A percentile compares a stretch with the other conserved stretches of the same genome.
Conservation (phyloP, 2,329 filamentous ascomycete species). For the Talaromyces sp. region DNA sequence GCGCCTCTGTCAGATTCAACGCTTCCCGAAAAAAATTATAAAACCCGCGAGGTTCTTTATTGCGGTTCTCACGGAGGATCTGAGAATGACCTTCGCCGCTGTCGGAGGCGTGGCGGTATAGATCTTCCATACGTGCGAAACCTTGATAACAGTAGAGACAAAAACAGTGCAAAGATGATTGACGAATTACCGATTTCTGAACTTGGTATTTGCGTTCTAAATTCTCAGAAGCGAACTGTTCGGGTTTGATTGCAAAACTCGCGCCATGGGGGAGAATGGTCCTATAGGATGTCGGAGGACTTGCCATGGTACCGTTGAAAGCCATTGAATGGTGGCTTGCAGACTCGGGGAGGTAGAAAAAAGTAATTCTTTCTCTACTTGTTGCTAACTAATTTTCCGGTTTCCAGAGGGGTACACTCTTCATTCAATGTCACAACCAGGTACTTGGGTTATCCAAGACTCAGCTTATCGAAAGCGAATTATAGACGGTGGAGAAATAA, state of each 20-base stretch:
- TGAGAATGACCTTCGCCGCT: slow-evolving; percentile 17
- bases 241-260: slow-evolving; percentile 5
- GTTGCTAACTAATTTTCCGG: neutral
- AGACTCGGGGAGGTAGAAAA: neutral
- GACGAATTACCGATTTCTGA: slow-evolving; percentile 14
- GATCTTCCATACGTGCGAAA: slow-evolving; percentile 18
- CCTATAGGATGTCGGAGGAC: neutral
- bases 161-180: slow-evolving; percentile 17
- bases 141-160: slow-evolving; percentile 18
- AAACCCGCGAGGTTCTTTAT: slow-evolving; percentile 13
- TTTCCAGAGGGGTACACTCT: slow-evolving; percentile 1
- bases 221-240: slow-evolving; percentile 9
- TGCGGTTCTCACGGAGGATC: slow-evolving; percentile 17
- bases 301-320: neutral
- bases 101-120: slow-evolving; percentile 17
- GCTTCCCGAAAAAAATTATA: slow-evolving; percentile 19
- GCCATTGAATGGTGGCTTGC: neutral
- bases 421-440: neutral
- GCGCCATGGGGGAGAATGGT: slow-evolving; percentile 11
- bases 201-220: slow-evolving; percentile 14
- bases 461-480: neutral
- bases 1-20: slow-evolving; percentile 14
- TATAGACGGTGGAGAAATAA: neutral
- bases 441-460: neutral
- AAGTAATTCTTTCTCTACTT: neutral